Percentiles rank a stretch among this genome's conserved stretches.
Conservation (phyloP, 1,284 basidiomycete genomes). For the Malassezia caprae region DNA sequence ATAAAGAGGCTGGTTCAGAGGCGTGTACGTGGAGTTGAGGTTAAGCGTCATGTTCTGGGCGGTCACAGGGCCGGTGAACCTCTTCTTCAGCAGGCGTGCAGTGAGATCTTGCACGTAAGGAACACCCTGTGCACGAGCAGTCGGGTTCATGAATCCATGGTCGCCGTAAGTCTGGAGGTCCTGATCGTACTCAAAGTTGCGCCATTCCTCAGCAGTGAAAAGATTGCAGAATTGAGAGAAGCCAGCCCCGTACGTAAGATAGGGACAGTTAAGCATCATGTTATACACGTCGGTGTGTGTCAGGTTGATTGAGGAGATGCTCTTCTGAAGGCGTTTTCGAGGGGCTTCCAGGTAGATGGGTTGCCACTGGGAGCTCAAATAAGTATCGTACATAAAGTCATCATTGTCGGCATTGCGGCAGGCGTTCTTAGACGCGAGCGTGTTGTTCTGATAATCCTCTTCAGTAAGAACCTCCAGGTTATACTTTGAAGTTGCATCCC, state of each 20-base stretch:
- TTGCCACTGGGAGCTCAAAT: conserved; percentile 24
- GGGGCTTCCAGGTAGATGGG: conserved; percentile 36
- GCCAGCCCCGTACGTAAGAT: conserved; percentile 33
- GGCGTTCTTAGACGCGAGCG: conserved; percentile 64
- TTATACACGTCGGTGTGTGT: conserved; percentile 38
- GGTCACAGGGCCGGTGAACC: conserved; percentile 23
- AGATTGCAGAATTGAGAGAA: conserved; percentile 62
- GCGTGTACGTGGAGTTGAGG: conserved; percentile 26
- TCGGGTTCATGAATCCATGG: conserved; percentile 68
- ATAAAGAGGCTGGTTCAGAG: conserved; percentile 35
- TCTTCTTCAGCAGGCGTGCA: conserved; percentile 26
- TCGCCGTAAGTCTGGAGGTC: conserved; percentile 48
- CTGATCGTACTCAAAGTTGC: conserved; percentile 64
- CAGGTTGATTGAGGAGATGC: conserved; percentile 49
- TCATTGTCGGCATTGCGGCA: conserved; percentile 52
- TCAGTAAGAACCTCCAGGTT: conserved; percentile 40
- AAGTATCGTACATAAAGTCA: conserved; percentile 54
- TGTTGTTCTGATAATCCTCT: conserved; percentile 56
- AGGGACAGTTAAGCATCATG: conserved; percentile 49
- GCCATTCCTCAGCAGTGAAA: conserved; percentile 79
- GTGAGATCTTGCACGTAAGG: conserved; percentile 58
- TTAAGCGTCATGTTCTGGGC: conserved; percentile 37
- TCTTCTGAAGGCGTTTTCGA: conserved; percentile 29
- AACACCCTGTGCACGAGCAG: conserved; percentile 66
- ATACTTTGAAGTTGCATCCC: conserved; percentile 25